Evolutionary conservation across 345 rosid genomes (phyloP).

Genomic region (Brassica incana): DNA sequence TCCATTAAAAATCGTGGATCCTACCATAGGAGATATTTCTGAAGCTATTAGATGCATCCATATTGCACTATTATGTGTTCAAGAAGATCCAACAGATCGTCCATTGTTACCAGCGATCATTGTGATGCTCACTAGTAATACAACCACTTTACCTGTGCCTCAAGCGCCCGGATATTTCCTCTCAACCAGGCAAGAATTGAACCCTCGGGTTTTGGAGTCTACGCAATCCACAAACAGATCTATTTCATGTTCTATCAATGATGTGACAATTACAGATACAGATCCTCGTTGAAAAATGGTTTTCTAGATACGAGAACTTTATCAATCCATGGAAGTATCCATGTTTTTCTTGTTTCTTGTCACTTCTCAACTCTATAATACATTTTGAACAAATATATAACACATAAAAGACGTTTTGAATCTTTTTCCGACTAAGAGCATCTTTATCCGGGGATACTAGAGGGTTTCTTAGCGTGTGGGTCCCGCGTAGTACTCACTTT

Average conservation of each 20-base stretch:
- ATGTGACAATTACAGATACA: neutral
- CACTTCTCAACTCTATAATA: too few species aligned
- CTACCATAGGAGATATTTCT: neutral
- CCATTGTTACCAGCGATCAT: neutral
- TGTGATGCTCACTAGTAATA: neutral
- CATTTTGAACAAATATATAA: too few species aligned
- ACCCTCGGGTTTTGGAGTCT: neutral
- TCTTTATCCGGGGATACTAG: too few species aligned
- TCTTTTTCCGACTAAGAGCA: too few species aligned
- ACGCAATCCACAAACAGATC: neutral
- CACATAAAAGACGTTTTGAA: too few species aligned
- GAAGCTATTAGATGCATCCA: constrained; percentile 1
- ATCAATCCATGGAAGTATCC: too few species aligned
- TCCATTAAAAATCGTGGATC: neutral
- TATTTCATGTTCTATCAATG: neutral
- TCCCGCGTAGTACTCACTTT: too few species aligned
- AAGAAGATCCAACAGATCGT: neutral
- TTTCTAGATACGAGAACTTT: too few species aligned
- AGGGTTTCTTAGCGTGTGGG: too few species aligned
- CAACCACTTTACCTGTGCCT: neutral
- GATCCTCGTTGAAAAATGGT: neutral
- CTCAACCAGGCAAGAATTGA: neutral
- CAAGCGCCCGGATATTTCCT: neutral
- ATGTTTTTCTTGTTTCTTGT: too few species aligned
- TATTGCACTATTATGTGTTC: constrained; percentile 1